Conservation (phyloP, 1,284 basidiomycete species). For the Omphalotus olearius region DNA sequence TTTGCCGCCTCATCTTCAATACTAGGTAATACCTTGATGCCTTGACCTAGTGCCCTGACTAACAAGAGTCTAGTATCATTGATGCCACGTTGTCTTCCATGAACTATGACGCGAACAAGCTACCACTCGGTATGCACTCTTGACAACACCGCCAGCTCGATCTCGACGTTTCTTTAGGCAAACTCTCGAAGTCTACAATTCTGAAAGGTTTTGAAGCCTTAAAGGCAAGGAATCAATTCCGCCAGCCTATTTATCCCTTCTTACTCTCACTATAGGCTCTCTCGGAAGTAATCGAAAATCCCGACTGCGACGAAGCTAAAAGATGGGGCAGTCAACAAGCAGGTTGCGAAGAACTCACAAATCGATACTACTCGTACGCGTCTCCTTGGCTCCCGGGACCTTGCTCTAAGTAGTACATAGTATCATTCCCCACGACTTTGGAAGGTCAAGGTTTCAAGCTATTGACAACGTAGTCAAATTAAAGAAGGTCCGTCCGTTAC, state of each 20-base stretch:
- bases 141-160: neutral
- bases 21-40: conserved; percentile 31
- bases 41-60: neutral
- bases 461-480: conserved; percentile 38
- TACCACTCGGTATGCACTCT: conserved; percentile 46
- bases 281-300: conserved; percentile 47
- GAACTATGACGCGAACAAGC: conserved; percentile 69
- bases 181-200: conserved; percentile 53
- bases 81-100: conserved; percentile 57
- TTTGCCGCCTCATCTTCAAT: conserved; percentile 57
- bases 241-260: neutral
- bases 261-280: conserved; percentile 32
- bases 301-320: conserved; percentile 35
- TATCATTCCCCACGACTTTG: conserved; percentile 62
- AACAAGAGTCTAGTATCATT: conserved; percentile 37
- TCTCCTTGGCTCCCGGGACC: neutral
- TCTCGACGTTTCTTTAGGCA: conserved; percentile 32
- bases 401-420: conserved; percentile 24
- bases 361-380: conserved; percentile 56
- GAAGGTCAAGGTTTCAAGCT: conserved; percentile 42
- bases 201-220: conserved; percentile 54
- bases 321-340: conserved; percentile 31
- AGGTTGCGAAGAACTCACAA: conserved; percentile 46
- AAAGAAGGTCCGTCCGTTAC: conserved; percentile 33
- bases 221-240: conserved; percentile 35